These are phyloP conservation scores for Marchantia polymorpha DNA, from an alignment of 225 moss, liverwort and hornwort species.

Conservation along the genomic window DNA sequence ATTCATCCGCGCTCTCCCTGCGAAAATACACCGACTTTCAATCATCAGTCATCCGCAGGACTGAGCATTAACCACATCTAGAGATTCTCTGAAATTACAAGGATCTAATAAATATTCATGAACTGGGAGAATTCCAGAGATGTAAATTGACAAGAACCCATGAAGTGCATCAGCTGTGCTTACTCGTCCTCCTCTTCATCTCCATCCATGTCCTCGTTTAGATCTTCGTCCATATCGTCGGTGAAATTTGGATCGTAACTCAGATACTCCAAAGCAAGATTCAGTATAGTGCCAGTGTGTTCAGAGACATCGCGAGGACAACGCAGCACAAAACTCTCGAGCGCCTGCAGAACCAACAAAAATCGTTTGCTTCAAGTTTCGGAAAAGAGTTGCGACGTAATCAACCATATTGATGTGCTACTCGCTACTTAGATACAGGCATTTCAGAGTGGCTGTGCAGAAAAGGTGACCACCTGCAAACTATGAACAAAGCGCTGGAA, in stretches of 20 bases:
- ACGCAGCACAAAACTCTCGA: conserved; percentile 93
- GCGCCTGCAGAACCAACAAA: conserved; percentile 51
- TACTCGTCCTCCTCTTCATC: conserved; percentile 99
- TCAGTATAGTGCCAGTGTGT: conserved; percentile 79
- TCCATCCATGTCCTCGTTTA: conserved; percentile 92
- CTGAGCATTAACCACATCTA: background rate
- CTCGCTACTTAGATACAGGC: background rate
- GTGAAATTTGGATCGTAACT: conserved; percentile 99
- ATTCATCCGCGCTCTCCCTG: conserved; percentile 99
- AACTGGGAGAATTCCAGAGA: background rate
- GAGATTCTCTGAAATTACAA: background rate
- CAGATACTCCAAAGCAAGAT: conserved; percentile 85
- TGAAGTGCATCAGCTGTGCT: conserved; percentile 17
- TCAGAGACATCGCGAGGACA: conserved; percentile 95
- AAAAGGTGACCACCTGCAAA: background rate
- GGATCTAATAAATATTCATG: background rate
- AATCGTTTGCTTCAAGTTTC: too few relatives aligned
- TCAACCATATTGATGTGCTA: too few relatives aligned
- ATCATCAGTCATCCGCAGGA: background rate
- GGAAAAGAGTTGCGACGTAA: too few relatives aligned
- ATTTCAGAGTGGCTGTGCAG: background rate
- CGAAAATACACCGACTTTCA: conserved; percentile 1
- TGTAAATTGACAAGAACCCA: background rate
- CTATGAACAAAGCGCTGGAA: background rate
- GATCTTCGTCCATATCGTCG: conserved; percentile 99